These are phyloP conservation scores for Dactylorhiza incarnata DNA, from an alignment of 106 monocot genomes.

Conservation along the genomic window DNA sequence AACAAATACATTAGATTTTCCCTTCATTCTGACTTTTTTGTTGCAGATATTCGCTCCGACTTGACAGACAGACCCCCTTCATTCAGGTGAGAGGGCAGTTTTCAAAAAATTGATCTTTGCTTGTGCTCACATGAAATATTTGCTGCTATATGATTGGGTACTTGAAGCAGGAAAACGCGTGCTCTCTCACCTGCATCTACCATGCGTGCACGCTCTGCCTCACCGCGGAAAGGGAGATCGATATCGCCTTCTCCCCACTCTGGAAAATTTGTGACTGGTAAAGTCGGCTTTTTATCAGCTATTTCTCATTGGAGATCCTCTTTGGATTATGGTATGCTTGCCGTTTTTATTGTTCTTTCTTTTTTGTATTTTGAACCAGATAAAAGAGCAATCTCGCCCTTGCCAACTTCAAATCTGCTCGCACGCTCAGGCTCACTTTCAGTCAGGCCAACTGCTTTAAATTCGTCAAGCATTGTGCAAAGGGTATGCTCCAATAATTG, in stretches of 20 bases:
- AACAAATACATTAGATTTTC: background rate
- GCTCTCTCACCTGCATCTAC: conserved; percentile 29
- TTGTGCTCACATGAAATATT: background rate
- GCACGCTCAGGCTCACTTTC: conserved; percentile 56
- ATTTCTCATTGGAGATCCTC: background rate
- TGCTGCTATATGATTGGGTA: background rate
- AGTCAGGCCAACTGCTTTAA: conserved; percentile 28
- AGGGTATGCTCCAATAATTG: conserved; percentile 32
- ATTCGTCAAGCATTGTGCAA: conserved; percentile 30
- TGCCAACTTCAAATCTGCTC: conserved; percentile 34
- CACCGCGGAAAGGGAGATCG: conserved; percentile 39
- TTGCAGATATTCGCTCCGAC: conserved; percentile 25
- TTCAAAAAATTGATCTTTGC: background rate
- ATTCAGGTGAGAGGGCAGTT: conserved; percentile 28
- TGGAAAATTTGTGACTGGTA: conserved; percentile 27
- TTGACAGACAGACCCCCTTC: conserved; percentile 54
- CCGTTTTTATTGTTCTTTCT: background rate
- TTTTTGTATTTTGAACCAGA: conserved; percentile 22
- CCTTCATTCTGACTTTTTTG: conserved; percentile 1
- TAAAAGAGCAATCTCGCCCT: conserved; percentile 38
- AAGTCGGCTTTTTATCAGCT: background rate
- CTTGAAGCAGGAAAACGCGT: conserved; percentile 31
- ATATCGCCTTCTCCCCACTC: conserved; percentile 37
- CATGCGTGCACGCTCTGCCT: conserved; percentile 37
- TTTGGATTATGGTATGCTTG: conserved; percentile 1